These are phyloP conservation scores for Cyclaneusma minus DNA, from an alignment of 2,329 filamentous ascomycete species.

Conservation along the genomic window DNA sequence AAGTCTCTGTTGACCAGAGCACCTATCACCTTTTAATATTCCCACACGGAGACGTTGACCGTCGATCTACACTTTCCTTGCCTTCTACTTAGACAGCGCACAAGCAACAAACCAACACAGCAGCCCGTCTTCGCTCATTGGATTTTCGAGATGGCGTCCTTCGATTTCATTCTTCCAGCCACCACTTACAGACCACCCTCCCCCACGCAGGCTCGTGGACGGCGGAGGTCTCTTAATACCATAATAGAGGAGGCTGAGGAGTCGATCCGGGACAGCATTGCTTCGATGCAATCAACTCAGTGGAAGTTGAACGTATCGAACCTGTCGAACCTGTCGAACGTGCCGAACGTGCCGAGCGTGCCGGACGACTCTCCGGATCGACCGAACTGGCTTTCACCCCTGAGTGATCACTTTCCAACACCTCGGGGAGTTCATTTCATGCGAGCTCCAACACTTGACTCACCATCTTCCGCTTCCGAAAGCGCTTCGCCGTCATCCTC, in stretches of 20 bases:
- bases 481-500: constrained; percentile 39
- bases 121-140: too few species aligned
- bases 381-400: constrained; percentile 23
- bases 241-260: constrained; percentile 40
- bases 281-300: too few species aligned
- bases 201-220: constrained; percentile 34
- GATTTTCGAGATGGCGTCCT: constrained; percentile 16
- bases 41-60: too few species aligned
- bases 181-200: constrained; percentile 32
- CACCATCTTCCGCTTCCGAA: constrained; percentile 36
- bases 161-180: constrained; percentile 28
- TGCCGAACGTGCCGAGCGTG: constrained; percentile 6
- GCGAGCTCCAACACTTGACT: constrained; percentile 44
- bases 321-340: constrained; percentile 12
- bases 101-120: too few species aligned
- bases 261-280: constrained; percentile 12
- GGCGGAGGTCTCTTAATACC: constrained; percentile 43
- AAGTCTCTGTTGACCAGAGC: too few species aligned
- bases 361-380: constrained; percentile 2
- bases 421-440: constrained; percentile 53
- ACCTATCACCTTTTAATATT: too few species aligned
- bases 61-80: too few species aligned
- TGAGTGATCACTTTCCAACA: constrained; percentile 50
- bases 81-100: too few species aligned
- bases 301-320: constrained; percentile 4